Evolutionary conservation across 148 eudicot species (phyloP).

Genomic region (Fagopyrum homotropicum): DNA sequence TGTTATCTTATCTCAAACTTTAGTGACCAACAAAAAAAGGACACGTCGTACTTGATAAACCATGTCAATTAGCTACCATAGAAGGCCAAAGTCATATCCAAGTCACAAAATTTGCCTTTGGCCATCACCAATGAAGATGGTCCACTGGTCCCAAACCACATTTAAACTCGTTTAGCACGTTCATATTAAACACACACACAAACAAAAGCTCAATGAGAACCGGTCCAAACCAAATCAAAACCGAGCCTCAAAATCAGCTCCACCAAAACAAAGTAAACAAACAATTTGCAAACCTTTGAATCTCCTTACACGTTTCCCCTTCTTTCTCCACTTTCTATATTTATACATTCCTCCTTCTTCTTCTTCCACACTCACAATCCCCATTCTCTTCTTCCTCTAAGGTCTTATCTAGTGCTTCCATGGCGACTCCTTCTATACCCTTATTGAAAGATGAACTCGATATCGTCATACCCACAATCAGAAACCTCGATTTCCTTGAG

Average conservation of each 20-base stretch:
- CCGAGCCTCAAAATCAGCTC: background rate
- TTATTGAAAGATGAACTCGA: conserved; percentile 49
- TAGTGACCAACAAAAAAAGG: no score
- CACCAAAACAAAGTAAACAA: background rate
- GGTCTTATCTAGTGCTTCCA: conserved; percentile 8
- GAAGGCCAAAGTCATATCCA: background rate
- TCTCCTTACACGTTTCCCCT: background rate
- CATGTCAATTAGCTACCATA: no score
- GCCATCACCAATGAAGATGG: no score
- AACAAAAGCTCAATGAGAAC: background rate
- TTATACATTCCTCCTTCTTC: background rate
- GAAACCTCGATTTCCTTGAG: conserved; percentile 60
- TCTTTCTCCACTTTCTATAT: background rate
- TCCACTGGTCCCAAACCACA: background rate
- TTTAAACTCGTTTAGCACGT: background rate
- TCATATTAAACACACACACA: background rate
- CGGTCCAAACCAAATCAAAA: background rate
- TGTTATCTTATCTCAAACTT: no score
- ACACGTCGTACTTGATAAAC: no score
- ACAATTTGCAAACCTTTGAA: background rate
- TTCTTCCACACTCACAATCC: background rate
- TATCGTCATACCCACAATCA: conserved; percentile 60
- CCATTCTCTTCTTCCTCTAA: background rate
- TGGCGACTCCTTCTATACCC: conserved; percentile 24
- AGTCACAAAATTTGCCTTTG: background rate